Evolutionary conservation across 352 stramenopile species (phyloP), one percentile per base, ranked within the genome.

Genomic region (Globisporangium emineosum): DNA sequence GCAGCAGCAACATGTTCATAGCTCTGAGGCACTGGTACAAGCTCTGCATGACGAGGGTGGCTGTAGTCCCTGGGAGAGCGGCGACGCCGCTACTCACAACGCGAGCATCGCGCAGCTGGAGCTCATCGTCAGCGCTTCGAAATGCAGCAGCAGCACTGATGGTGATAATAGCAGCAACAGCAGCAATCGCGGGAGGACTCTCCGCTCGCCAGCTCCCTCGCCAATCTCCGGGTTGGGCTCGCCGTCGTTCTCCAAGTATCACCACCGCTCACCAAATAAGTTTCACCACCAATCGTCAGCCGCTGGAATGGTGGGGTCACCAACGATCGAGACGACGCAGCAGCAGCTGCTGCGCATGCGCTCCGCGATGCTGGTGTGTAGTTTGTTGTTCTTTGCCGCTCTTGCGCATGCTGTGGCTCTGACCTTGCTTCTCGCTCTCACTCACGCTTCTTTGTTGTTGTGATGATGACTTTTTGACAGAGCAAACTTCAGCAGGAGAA

Each of bases 281-380:
- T 17, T 30, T 25, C 45, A 52, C 23, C 25, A 29, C 5, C 47
- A 4, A 52, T 29, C 25, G 21, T 8, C n/a, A 2, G 47, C 9
- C 13, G 10, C 21, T 3, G 47, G 23, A 2, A 13, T 5, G 47
- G 23, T 54, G 47, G 9, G 23, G 10, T 55, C 25, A 4, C 49
- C 64, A 21, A 77, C 77, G 13, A 79, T 69, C 15, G 71, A 84
- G 57, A 75, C 75, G 42, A 86, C 83, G 70, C 83, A 83, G 52
- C 72, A 75, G 57, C 66, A 83, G 57, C 67, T 88, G 49, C 68
- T 80, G 3, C 67, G 70, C 23, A 65, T 88, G 40, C 77, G 77
- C 29, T 64, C 73, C 1, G 73, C 60, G 29, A 85, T 84, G 52
- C 68, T 71, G 71, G 78, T 86, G 64, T 37, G 74, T 74, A 21